Evolutionary conservation across 805 yeast genomes (phyloP).

Genomic region (Cyberlindnera nakhonratchasimensis): DNA sequence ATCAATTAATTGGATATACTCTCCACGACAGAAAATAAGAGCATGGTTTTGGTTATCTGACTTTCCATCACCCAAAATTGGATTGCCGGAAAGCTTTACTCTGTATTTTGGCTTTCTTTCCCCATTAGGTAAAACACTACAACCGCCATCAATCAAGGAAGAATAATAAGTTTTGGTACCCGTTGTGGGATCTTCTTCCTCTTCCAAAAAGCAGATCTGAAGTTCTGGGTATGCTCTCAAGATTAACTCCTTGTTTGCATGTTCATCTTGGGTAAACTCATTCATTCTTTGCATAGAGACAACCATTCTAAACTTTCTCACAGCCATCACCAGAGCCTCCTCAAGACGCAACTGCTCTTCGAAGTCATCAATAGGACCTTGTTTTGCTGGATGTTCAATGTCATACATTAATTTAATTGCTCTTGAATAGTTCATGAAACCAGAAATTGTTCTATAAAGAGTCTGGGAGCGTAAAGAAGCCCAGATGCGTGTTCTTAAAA

Average conservation of each 20-base stretch:
- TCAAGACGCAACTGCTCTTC: slow-evolving; percentile 39
- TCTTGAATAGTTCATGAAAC: slow-evolving; percentile 66
- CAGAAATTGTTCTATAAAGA: slow-evolving; percentile 66
- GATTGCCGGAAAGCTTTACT: slow-evolving; percentile 70
- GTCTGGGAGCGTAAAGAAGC: slow-evolving; percentile 74
- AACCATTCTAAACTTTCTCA: slow-evolving; percentile 60
- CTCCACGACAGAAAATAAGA: slow-evolving; percentile 72
- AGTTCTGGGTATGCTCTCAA: slow-evolving; percentile 65
- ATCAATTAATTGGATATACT: slow-evolving; percentile 75
- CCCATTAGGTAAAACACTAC: slow-evolving; percentile 58
- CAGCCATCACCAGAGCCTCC: slow-evolving; percentile 50
- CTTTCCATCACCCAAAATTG: slow-evolving; percentile 82
- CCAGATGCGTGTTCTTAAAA: slow-evolving; percentile 70
- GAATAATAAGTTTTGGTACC: slow-evolving; percentile 52
- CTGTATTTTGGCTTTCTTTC: slow-evolving; percentile 58
- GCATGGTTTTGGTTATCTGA: slow-evolving; percentile 82
- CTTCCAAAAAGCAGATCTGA: slow-evolving; percentile 60
- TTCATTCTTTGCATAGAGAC: slow-evolving; percentile 63
- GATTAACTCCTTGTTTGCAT: slow-evolving; percentile 54
- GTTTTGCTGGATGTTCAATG: slow-evolving; percentile 46
- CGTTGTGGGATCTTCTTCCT: slow-evolving; percentile 35
- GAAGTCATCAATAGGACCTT: slow-evolving; percentile 13
- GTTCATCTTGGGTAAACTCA: slow-evolving; percentile 52
- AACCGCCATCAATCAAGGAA: slow-evolving; percentile 66
- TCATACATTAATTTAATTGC: slow-evolving; percentile 65